Base-by-base conservation (phyloP, 2,329 filamentous ascomycete genomes). In the Mycosphaerelloides madeirae region DNA sequence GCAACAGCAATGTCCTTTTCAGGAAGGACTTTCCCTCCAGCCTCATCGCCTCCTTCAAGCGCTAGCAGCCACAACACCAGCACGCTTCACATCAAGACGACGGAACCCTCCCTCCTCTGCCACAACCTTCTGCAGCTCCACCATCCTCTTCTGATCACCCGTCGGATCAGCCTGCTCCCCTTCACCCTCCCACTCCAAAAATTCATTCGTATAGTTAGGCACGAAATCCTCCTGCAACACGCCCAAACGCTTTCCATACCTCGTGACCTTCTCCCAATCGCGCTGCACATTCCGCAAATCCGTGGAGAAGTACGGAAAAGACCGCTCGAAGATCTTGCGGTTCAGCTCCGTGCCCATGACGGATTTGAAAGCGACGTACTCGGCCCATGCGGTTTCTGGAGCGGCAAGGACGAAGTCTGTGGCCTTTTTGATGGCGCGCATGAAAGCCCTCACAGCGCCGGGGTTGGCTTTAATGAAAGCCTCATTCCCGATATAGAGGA, bases 401-500 rank as follows among this genome's bases (percentile, higher is more conserved):
- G 78, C 64, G 1, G 77, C 71, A 11, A 89, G 73, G 31, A 89
- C 81, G 51, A 79, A 81, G 64, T 88, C 84, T 0, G 84, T 89
- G 2, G 84, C 84, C 31, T 74, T 76, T 73, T 89, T 89, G 61
- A 85, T 80, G 20, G 85, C 85, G 35, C 76, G 77, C 69, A 88
- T 73, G 68, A 89, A 89, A 33, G 78, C 77, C 46, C 68, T 67
- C 3, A 85, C 79, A 62, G 83, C 81, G 1, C 80, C 81, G 0
- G 80, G 79, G 67, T 87, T 79, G 48, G 77, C 69, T n/a, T 70
- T 63, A 34, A 88, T 66, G 68, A 89, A 89, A 7, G 60, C 60
- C 58, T 88, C 83, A 66, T 89, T 88, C 57, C 81, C 84, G 52
- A 89, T 89, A 73, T 89, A 88, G 31, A 89, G 73, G 64, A 89